Conservation (phyloP, 2,329 filamentous ascomycete genomes). For the Cercospora zeae-maydis region DNA sequence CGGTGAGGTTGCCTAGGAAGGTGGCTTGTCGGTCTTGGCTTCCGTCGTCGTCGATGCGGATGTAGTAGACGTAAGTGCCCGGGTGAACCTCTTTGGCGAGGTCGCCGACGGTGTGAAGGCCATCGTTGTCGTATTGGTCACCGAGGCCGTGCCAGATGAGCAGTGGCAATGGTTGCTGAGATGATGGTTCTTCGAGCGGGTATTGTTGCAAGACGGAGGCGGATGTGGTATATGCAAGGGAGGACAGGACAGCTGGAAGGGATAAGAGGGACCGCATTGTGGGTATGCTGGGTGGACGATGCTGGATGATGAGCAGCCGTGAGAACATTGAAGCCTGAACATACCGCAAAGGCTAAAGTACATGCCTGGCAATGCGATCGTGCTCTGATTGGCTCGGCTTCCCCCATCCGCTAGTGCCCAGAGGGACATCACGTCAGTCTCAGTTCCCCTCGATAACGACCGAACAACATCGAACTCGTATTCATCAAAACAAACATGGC, state of each 20-base stretch:
- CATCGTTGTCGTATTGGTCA: constrained; percentile 72
- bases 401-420: not conserved
- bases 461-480: constrained; percentile 1
- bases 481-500: constrained; percentile 9
- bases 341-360: not conserved
- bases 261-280: constrained; percentile 16
- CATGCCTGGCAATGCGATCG: constrained; percentile 2
- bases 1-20: constrained; percentile 85
- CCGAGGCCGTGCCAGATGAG: constrained; percentile 91
- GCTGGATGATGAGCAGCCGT: not conserved
- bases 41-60: constrained; percentile 66
- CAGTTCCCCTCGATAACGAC: not conserved
- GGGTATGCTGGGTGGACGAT: not conserved
- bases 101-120: constrained; percentile 66
- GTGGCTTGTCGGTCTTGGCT: constrained; percentile 72
- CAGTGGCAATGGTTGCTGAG: constrained; percentile 65
- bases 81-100: constrained; percentile 71
- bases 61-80: constrained; percentile 77
- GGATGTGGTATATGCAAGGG: constrained; percentile 14
- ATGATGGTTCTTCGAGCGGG: not conserved
- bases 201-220: not conserved
- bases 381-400: not conserved
- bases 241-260: constrained; percentile 18
- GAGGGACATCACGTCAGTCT: constrained; percentile 3
- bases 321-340: not conserved